Percentiles rank a stretch among this genome's conserved stretches.
These are phyloP conservation scores for Stephania cephalantha DNA, from an alignment of 164 flowering plant species.

Conservation along the genomic window DNA sequence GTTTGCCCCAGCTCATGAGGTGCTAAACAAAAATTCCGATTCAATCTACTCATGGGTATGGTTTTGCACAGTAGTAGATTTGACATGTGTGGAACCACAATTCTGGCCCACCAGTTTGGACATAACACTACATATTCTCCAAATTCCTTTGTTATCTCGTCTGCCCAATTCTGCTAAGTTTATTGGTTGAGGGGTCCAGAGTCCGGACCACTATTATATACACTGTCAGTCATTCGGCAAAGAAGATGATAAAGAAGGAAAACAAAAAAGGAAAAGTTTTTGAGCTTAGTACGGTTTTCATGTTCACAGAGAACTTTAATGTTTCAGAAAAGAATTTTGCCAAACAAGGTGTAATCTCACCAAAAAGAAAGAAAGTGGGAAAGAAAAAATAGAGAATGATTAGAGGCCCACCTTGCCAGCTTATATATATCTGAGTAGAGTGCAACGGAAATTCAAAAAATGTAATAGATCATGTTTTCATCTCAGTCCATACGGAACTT, in stretches of 20 bases:
- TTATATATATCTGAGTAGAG: too few relatives aligned
- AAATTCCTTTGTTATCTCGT: neutral
- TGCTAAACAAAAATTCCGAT: neutral
- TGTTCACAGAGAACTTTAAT: neutral
- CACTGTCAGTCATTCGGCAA: neutral
- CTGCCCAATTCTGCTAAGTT: neutral
- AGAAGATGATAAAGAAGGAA: neutral
- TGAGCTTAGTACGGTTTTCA: constrained; percentile 2
- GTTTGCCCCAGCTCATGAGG: neutral
- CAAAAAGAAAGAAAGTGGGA: too few relatives aligned
- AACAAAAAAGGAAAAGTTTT: neutral
- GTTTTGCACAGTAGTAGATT: neutral
- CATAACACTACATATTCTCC: neutral
- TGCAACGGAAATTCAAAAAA: too few relatives aligned
- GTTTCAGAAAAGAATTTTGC: neutral
- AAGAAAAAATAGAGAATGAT: neutral
- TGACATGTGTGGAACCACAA: neutral
- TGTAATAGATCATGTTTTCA: too few relatives aligned
- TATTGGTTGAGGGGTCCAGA: neutral
- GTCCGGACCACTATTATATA: neutral
- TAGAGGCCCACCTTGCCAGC: neutral
- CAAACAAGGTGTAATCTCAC: too few relatives aligned
- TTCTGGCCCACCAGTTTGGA: neutral
- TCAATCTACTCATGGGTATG: neutral
- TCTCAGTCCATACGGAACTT: too few relatives aligned